Percentiles rank a stretch among this genome's conserved stretches.
Conservation (phyloP, 805 yeast species). For the Wickerhamomyces chaumierensis region DNA sequence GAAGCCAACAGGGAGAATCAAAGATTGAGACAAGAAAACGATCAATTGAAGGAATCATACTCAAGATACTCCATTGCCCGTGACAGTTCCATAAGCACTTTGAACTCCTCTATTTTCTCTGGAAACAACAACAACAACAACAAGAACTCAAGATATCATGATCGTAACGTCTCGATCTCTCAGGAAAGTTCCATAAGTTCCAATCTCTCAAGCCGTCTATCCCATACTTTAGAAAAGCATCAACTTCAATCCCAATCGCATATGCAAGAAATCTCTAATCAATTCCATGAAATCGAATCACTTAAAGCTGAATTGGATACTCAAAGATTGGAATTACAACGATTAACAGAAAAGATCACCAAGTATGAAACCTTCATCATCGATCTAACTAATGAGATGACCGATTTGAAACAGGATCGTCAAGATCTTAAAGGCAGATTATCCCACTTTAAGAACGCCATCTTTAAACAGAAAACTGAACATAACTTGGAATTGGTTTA, state of each 20-base stretch:
- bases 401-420: slow-evolving; percentile 1
- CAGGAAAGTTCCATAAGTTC: slow-evolving; percentile 4
- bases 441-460: slow-evolving; percentile 3
- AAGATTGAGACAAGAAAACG: slow-evolving; percentile 9
- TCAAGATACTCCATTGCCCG: not conserved
- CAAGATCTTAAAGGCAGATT: slow-evolving; percentile 1
- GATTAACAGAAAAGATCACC: slow-evolving; percentile 1
- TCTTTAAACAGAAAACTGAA: slow-evolving; percentile 3
- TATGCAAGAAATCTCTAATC: slow-evolving; percentile 7
- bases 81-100: not conserved
- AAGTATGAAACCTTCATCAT: not conserved
- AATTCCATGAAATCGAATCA: slow-evolving; percentile 6
- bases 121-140: not conserved
- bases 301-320: slow-evolving; percentile 4
- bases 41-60: slow-evolving; percentile 5
- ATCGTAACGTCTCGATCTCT: not conserved
- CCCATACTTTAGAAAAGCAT: slow-evolving; percentile 2
- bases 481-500: slow-evolving; percentile 6
- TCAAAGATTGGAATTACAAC: slow-evolving; percentile 3
- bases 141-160: too few relatives aligned
- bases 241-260: slow-evolving; percentile 13
- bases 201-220: slow-evolving; percentile 3
- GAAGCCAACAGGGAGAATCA: slow-evolving; percentile 15
- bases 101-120: not conserved
- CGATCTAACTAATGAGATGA: not conserved